Conservation (phyloP, 768 basidiomycete genomes). For the Multifurca ochricompacta region DNA sequence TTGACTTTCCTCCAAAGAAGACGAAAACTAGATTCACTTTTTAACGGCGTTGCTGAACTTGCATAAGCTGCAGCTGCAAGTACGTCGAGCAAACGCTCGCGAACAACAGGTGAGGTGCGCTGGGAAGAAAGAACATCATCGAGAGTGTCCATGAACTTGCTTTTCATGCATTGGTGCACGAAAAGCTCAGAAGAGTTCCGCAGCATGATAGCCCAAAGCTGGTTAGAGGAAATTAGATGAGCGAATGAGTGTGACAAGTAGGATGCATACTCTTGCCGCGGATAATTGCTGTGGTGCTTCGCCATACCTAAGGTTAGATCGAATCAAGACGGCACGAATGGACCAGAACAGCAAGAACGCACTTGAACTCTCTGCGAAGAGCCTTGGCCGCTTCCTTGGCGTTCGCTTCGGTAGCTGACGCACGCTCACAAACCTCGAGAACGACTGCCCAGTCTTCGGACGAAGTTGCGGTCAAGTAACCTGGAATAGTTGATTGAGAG, state of each 20-base stretch:
- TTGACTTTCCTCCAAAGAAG: constrained; percentile 77
- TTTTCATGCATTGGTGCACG: constrained; percentile 56
- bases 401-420: constrained; percentile 58
- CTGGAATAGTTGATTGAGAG: constrained; percentile 33
- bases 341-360: constrained; percentile 19
- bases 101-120: constrained; percentile 69
- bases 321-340: neutral
- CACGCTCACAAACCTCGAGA: constrained; percentile 79
- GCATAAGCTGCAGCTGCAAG: constrained; percentile 76
- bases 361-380: constrained; percentile 82
- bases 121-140: constrained; percentile 61
- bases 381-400: constrained; percentile 83
- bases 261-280: constrained; percentile 17
- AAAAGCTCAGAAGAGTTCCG: constrained; percentile 71
- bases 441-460: constrained; percentile 80
- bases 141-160: constrained; percentile 73
- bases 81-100: constrained; percentile 73
- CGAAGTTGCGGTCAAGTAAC: constrained; percentile 66
- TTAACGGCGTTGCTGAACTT: constrained; percentile 34
- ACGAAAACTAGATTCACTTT: constrained; percentile 45
- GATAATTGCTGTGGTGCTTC: constrained; percentile 19
- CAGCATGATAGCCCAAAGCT: constrained; percentile 90
- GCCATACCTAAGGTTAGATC: constrained; percentile 16
- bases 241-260: neutral
- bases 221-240: constrained; percentile 1